Evolutionary conservation across 2,329 filamentous ascomycete genomes (phyloP), one percentile per base, ranked within the genome.

Genomic region (Nannizziopsis arthrosporioides): DNA sequence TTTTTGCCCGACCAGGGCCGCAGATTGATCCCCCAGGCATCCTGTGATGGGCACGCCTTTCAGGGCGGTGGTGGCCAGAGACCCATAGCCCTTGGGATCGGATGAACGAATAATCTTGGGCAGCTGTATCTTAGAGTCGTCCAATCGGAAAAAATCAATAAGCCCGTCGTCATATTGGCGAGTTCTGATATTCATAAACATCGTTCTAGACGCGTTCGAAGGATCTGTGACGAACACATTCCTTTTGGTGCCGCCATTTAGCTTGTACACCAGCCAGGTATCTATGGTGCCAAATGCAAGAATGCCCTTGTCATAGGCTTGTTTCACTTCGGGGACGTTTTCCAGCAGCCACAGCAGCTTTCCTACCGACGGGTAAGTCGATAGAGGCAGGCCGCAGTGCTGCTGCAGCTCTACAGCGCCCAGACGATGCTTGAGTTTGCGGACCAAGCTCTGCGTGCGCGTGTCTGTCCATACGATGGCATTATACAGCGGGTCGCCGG

Each of bases 381-480:
- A 92, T 31, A 94, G 73, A 11, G 87, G 88, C 38, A 94, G 75
- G 45, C 88, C 88, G 61, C 85, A 92, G 36, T 84, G 70, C 40
- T 81, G 73, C 50, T 75, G 75, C 32, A 94, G 71, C 39, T 79
- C 73, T 46, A 87, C 81, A 34, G 84, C 81, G 40, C 78, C 81
- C 6, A 78, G 70, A 46, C 75, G 75, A n/a, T 68, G 65, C 66
- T 88, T 88, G 41, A 94, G 71, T 57, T 89, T 82, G 48, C 84
- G 80, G 27, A 92, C 86, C 36, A 94, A 69, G 41, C 76, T 75
- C 55, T 80, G 76, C 44, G 85, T 90, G 45, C 88, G 76, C 18
- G 87, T 94, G 62, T 94, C 88, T 19, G 87, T 84, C 87, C 88
- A 94, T 35, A 87, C 88, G 53, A 94, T 84, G 50, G 87, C 87